Conservation (phyloP, 208 protist genomes). For the Leishmania guyanensis region DNA sequence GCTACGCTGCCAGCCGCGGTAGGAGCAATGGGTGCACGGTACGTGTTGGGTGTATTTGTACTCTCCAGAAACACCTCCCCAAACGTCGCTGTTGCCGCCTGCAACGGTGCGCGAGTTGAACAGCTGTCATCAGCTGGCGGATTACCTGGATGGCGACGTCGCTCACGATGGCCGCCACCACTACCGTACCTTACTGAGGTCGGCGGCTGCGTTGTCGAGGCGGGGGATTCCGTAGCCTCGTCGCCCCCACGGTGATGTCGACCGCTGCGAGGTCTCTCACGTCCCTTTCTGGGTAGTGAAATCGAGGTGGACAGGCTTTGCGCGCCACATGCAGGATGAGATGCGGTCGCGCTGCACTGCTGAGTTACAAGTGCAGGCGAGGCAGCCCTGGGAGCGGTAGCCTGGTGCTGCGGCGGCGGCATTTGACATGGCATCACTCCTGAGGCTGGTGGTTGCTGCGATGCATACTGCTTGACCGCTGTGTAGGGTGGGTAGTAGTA, state of each 20-base stretch:
- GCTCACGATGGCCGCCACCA: constrained; percentile 12
- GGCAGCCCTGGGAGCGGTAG: neutral
- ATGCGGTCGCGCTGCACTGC: neutral
- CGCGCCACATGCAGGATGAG: neutral
- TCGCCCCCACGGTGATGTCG: constrained; percentile 1
- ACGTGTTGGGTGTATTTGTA: neutral
- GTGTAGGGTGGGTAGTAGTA: constrained; percentile 3
- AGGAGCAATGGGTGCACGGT: neutral
- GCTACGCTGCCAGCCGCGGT: neutral
- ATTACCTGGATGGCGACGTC: constrained; percentile 5
- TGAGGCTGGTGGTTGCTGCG: neutral
- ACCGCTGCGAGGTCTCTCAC: neutral
- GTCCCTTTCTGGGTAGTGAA: neutral
- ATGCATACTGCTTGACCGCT: neutral
- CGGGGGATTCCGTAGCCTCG: neutral
- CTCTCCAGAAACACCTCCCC: neutral
- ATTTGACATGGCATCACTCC: constrained; percentile 14
- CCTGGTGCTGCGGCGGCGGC: constrained; percentile 1
- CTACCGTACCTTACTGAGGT: neutral
- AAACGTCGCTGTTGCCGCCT: constrained; percentile 1
- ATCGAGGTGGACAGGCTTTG: neutral
- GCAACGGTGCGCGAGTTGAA: constrained; percentile 17
- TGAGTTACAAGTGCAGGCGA: neutral
- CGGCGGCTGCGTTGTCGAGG: neutral
- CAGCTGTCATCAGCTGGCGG: constrained; percentile 5